Percentiles rank a stretch among this genome's conserved stretches.
These are phyloP conservation scores for Castanopsis chinensis DNA, from an alignment of 306 rosid species.

Conservation along the genomic window DNA sequence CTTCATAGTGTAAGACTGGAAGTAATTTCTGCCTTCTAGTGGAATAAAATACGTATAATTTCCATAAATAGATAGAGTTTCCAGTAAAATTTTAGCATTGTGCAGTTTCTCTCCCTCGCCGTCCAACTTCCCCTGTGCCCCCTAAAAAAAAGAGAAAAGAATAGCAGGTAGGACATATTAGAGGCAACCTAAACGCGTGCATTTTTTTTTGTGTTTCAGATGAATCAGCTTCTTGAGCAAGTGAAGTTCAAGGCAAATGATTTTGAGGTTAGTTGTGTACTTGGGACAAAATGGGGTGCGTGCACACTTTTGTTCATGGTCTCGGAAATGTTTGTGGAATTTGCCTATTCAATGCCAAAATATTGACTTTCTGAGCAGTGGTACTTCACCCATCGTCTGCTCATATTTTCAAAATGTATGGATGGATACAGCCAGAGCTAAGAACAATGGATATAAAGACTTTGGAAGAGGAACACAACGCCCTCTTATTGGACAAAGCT, in stretches of 20 bases:
- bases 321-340: not conserved
- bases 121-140: no score
- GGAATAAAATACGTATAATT: not conserved
- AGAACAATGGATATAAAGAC: slow-evolving; percentile 50
- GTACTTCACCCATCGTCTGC: not conserved
- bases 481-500: slow-evolving; percentile 60
- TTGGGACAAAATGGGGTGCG: not conserved
- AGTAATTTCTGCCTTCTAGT: not conserved
- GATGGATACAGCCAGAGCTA: slow-evolving; percentile 58
- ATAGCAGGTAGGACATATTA: not conserved
- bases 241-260: slow-evolving; percentile 47
- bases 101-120: not conserved
- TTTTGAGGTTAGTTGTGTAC: slow-evolving; percentile 57
- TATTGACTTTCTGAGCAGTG: not conserved
- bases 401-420: slow-evolving; percentile 11
- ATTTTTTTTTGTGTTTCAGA: slow-evolving; percentile 42
- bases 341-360: not conserved
- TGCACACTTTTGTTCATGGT: not conserved
- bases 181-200: not conserved
- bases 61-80: not conserved
- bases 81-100: not conserved
- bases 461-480: slow-evolving; percentile 70
- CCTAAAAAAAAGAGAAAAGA: not conserved
- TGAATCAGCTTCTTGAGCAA: slow-evolving; percentile 55
- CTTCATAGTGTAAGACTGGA: no score